Percentiles rank a stretch among this genome's conserved stretches.
phyloP scores from a whole-genome alignment of 2,329 filamentous ascomycete genomes.

The Amphichorda felina region DNA sequence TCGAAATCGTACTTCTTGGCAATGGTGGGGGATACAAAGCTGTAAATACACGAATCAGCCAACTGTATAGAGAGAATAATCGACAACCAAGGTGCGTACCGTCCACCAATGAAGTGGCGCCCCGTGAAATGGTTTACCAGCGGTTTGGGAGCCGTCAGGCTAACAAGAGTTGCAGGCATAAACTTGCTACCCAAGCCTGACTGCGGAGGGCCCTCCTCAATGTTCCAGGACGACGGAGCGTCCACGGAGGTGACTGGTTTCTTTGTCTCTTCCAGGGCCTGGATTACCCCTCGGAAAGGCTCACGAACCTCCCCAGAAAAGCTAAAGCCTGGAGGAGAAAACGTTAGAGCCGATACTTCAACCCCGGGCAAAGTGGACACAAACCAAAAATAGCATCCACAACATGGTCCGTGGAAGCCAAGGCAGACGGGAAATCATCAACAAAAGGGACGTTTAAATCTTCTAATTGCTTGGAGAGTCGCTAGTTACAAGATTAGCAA shows the following conservation, averaged over 20 bases:
- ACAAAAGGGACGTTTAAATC: slow-evolving; percentile 77
- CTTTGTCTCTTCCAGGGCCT: slow-evolving; percentile 58
- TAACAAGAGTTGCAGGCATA: slow-evolving; percentile 70
- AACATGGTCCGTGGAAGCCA: slow-evolving; percentile 63
- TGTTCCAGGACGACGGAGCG: slow-evolving; percentile 89
- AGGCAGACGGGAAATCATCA: slow-evolving; percentile 59
- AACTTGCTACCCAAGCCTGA: slow-evolving; percentile 70
- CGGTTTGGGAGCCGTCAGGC: slow-evolving; percentile 87
- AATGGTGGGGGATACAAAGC: slow-evolving; percentile 69
- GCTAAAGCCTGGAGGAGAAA: slow-evolving; percentile 58
- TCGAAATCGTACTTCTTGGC: slow-evolving; percentile 80
- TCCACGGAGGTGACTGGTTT: slow-evolving; percentile 82
- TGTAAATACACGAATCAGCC: slow-evolving; percentile 17
- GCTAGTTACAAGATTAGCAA: slow-evolving; percentile 32
- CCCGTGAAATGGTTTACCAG: slow-evolving; percentile 74
- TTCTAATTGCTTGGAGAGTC: slow-evolving; percentile 72
- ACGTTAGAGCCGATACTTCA: too few species aligned
- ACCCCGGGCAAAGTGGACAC: slow-evolving; percentile 11
- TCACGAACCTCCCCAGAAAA: slow-evolving; percentile 90
- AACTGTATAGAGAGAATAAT: slow-evolving; percentile 3
- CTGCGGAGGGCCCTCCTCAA: slow-evolving; percentile 70
- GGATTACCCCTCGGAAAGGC: slow-evolving; percentile 75
- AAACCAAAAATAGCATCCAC: slow-evolving; percentile 87
- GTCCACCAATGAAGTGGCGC: slow-evolving; percentile 82
- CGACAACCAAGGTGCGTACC: slow-evolving; percentile 32